Percentiles rank a stretch among this genome's conserved stretches.
Conservation (phyloP, 2,329 filamentous ascomycete genomes). For the Colletotrichum liaoningense region DNA sequence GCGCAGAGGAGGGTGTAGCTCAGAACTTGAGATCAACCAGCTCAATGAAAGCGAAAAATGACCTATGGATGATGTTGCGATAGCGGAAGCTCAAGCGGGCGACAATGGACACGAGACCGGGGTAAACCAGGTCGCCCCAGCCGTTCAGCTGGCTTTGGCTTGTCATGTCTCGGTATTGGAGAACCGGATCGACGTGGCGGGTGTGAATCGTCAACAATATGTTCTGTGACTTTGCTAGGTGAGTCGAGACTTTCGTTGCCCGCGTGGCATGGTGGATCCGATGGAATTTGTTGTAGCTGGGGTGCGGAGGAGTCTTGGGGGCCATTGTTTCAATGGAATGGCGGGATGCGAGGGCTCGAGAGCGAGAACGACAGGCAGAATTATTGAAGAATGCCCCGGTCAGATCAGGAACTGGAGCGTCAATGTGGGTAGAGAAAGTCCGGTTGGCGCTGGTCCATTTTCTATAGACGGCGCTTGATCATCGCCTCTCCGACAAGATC, state of each 20-base stretch:
- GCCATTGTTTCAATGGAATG: conserved; percentile 1
- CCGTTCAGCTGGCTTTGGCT: background rate
- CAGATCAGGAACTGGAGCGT: background rate
- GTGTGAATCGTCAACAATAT: background rate
- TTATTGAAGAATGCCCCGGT: background rate
- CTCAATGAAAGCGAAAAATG: background rate
- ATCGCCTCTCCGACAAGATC: background rate
- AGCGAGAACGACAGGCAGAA: background rate
- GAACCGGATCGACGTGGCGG: conserved; percentile 18
- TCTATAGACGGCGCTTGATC: background rate
- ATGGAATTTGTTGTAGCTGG: background rate
- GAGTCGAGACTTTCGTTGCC: background rate
- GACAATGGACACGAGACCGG: background rate
- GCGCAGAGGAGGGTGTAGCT: background rate
- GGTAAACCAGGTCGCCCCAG: background rate
- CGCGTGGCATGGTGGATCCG: conserved; percentile 5
- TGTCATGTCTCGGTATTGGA: conserved; percentile 15
- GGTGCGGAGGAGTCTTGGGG: background rate
- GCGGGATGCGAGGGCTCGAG: background rate
- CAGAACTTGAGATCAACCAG: too few relatives aligned
- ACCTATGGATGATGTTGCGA: background rate
- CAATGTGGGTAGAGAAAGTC: background rate
- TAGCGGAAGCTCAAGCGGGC: background rate
- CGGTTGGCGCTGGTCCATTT: background rate
- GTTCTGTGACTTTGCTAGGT: background rate